Evolutionary conservation across 179 eudicot genomes (phyloP).

Genomic region (Gypsophila paniculata): DNA sequence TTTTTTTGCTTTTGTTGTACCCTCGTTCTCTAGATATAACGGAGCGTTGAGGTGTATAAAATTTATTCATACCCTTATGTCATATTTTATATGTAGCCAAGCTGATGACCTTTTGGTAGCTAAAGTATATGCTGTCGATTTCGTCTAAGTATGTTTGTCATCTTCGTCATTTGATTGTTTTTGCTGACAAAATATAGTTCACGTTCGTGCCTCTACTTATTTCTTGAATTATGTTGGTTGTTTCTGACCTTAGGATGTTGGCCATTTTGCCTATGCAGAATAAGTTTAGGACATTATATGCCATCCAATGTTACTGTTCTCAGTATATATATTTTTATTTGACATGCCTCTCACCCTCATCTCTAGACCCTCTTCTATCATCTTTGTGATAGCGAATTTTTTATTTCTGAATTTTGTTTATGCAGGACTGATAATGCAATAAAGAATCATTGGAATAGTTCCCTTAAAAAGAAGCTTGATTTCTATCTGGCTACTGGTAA

Average conservation of each 20-base stretch:
- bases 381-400: background rate
- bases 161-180: background rate
- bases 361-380: background rate
- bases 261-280: background rate
- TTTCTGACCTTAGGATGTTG: background rate
- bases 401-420: background rate
- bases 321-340: background rate
- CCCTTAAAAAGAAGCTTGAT: conserved; percentile 91
- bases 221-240: background rate
- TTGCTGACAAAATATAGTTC: too few relatives aligned
- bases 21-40: background rate
- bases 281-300: too few relatives aligned
- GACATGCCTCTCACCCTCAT: background rate
- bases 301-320: too few relatives aligned
- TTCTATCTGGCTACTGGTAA: conserved; percentile 71
- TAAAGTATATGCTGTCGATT: background rate
- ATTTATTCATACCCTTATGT: background rate
- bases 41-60: background rate
- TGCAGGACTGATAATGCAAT: conserved; percentile 92
- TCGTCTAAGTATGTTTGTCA: background rate
- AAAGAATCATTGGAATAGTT: conserved; percentile 99
- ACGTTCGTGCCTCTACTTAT: too few relatives aligned
- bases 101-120: background rate
- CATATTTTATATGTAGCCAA: background rate
- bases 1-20: background rate